Evolutionary conservation across 129 eudicot genomes (phyloP), one percentile per base, ranked within the genome.

Genomic region (Tagetes patula): DNA sequence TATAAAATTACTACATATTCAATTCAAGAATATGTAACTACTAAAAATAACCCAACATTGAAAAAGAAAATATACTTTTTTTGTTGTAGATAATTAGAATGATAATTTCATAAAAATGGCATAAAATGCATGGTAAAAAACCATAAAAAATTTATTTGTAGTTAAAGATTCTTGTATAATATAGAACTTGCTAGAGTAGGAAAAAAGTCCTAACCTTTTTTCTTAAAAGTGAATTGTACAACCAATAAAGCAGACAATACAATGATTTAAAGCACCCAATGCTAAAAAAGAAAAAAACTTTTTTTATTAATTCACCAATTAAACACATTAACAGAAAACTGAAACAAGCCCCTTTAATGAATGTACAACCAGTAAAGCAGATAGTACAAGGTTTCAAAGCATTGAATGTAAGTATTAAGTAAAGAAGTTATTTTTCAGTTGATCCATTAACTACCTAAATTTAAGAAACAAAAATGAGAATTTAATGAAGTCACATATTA

Each of bases 181-280:
- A 53, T 39, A 40, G 66, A 75, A 43, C 50, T 59, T 59, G 41
- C 50, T 69, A 60, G 45, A 33, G 39, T 10, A 12, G 41, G 33
- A 1, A 1, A 52, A 77, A 69, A 48, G 63, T 49, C 1, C 12
- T 3, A 31, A 30, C 27, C 32, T 76, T 58, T 62, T 33, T 41
- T 48, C 54, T 39, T 31, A 43, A 77, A 71, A 65, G 82, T 43
- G 39, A 20, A 71, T 11, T 79, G 82, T 54, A 53, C 56, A 71
- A 71, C 77, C 40, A 59, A 79, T 52, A 77, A 65, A 65, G 77
- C 37, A 55, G 52, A 34, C 56, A 20, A 41, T 71, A 76, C 62
- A 68, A 67, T 76, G 40, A 76, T 67, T 77, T 63, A 62, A 39
- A 70, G 56, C 58, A 78, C 48, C 73, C 72, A 50, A 39, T 78